A percentile compares a stretch with the other conserved stretches of the same genome.
Conservation (phyloP, 768 basidiomycete genomes). For the Clathrus columnatus region DNA sequence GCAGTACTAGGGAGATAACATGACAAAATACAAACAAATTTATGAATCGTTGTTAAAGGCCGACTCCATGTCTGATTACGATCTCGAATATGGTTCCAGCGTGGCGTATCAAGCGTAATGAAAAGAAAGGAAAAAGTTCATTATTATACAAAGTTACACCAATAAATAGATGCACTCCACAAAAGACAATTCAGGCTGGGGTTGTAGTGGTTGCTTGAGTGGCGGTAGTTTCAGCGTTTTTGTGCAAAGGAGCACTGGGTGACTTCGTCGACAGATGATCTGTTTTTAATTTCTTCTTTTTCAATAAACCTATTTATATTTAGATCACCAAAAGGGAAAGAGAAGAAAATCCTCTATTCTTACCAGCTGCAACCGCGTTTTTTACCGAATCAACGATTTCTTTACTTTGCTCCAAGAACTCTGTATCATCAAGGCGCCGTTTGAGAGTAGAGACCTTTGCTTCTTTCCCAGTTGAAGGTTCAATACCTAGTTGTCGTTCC, state of each 20-base stretch:
- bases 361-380: conserved; percentile 81
- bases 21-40: no score
- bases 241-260: background rate
- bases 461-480: conserved; percentile 27
- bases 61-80: no score
- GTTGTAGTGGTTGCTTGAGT: background rate
- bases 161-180: no score
- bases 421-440: conserved; percentile 84
- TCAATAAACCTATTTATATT: conserved; percentile 45
- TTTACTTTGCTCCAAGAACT: conserved; percentile 84
- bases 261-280: conserved; percentile 19
- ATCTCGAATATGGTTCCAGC: no score
- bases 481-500: conserved; percentile 75
- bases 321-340: conserved; percentile 16
- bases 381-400: conserved; percentile 89
- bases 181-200: background rate
- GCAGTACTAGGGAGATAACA: no score
- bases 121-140: no score
- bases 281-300: conserved; percentile 66
- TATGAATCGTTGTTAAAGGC: no score
- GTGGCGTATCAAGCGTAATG: no score
- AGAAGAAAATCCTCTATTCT: conserved; percentile 17
- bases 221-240: background rate
- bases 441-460: conserved; percentile 63
- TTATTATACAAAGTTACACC: no score